Evolutionary conservation across 2,329 filamentous ascomycete species (phyloP).

Genomic region (Penicillium sp.): DNA sequence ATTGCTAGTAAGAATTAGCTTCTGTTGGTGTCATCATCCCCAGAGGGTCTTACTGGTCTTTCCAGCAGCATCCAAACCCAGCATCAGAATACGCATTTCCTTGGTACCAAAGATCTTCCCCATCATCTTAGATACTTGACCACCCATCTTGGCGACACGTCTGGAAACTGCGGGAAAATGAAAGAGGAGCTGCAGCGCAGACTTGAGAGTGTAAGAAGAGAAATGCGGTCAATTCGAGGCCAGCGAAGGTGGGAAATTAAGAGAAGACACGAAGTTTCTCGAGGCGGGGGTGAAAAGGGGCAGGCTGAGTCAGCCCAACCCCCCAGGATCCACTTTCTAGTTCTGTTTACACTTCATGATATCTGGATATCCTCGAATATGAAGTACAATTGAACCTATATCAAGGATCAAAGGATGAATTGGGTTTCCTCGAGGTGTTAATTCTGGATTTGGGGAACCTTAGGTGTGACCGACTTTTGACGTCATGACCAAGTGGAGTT

Average conservation of each 20-base stretch:
- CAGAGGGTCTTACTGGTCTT: slow-evolving; percentile 65
- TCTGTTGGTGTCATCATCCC: not conserved
- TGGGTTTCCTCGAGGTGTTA: too few relatives aligned
- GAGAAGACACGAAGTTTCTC: slow-evolving; percentile 16
- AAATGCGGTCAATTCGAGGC: not conserved
- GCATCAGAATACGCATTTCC: slow-evolving; percentile 98
- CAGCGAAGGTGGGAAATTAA: slow-evolving; percentile 3
- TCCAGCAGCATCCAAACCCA: slow-evolving; percentile 94
- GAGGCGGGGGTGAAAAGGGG: slow-evolving; percentile 37
- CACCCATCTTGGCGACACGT: slow-evolving; percentile 65
- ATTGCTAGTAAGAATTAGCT: slow-evolving; percentile 55
- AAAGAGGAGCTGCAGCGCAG: not conserved
- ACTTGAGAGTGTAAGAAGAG: not conserved
- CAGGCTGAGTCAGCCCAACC: slow-evolving; percentile 31
- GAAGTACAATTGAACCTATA: not conserved
- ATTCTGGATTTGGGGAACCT: not conserved
- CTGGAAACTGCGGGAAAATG: not conserved
- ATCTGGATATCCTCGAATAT: too few relatives aligned
- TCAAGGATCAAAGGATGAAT: too few relatives aligned
- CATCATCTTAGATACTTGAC: slow-evolving; percentile 91
- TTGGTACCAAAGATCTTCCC: slow-evolving; percentile 98
- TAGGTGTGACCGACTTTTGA: slow-evolving; percentile 9
- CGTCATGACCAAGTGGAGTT: slow-evolving; percentile 10
- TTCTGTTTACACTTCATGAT: not conserved
- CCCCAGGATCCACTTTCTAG: slow-evolving; percentile 6